Percentiles rank a stretch among this genome's conserved stretches.
phyloP scores from a whole-genome alignment of 371 early-diverging fungal genomes.

The Actinomortierella wolfii region DNA sequence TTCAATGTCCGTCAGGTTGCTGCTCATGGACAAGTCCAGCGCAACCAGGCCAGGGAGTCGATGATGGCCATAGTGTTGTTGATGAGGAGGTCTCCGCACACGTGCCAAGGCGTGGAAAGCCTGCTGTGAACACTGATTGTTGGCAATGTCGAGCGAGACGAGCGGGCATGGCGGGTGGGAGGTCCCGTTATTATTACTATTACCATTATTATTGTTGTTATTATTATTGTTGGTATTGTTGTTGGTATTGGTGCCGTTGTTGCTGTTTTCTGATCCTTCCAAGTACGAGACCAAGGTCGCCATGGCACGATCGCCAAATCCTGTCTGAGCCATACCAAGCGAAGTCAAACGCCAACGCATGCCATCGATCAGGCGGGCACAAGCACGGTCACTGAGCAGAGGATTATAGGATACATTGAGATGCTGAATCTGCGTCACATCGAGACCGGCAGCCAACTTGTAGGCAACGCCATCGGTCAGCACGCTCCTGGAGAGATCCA shows the following conservation, averaged over 20 bases:
- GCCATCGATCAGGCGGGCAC: constrained; percentile 30
- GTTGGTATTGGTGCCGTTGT: no score
- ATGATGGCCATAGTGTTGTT: constrained; percentile 4
- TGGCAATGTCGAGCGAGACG: constrained; percentile 35
- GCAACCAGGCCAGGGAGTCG: constrained; percentile 21
- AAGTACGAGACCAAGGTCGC: background rate
- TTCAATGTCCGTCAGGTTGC: constrained; percentile 16
- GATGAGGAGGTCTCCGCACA: no score
- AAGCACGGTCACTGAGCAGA: constrained; percentile 20
- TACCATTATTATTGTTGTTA: no score
- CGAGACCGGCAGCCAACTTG: constrained; percentile 30
- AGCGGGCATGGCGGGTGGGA: constrained; percentile 15
- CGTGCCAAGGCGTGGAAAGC: constrained; percentile 21
- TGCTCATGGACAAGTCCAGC: constrained; percentile 31
- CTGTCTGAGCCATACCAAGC: constrained; percentile 38
- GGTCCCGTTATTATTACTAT: background rate
- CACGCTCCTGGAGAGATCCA: constrained; percentile 28
- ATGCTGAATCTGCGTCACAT: constrained; percentile 27
- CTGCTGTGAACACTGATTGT: constrained; percentile 29
- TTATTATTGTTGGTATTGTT: no score
- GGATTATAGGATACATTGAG: constrained; percentile 39
- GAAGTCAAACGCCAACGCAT: constrained; percentile 29
- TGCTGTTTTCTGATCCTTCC: no score
- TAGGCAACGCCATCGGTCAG: constrained; percentile 30
- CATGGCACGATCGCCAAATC: constrained; percentile 35